phyloP scores from a whole-genome alignment of 2,329 filamentous ascomycete genomes.

The Neophaeococcomyces aloes region DNA sequence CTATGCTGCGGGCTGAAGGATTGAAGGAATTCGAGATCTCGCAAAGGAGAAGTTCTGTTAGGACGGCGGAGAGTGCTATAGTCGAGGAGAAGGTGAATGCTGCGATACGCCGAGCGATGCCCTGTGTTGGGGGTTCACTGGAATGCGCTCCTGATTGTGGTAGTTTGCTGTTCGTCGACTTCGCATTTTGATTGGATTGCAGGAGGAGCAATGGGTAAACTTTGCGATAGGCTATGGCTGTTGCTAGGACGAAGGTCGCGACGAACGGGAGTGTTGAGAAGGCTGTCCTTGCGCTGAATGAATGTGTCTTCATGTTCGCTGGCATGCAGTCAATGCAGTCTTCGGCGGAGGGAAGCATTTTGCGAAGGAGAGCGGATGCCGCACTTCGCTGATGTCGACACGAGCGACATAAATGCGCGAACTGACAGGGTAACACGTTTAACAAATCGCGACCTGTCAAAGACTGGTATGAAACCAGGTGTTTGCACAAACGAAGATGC shows the following conservation, averaged over 20 bases:
- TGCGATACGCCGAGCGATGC: slow-evolving; percentile 30
- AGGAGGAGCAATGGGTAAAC: slow-evolving; percentile 57
- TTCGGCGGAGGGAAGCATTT: slow-evolving; percentile 8
- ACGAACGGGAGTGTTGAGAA: slow-evolving; percentile 60
- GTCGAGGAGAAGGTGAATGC: slow-evolving; percentile 64
- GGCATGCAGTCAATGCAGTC: slow-evolving; percentile 26
- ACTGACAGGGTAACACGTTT: too few species aligned
- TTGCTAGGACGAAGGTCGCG: slow-evolving; percentile 56
- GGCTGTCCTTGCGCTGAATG: slow-evolving; percentile 26
- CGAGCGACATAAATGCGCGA: too few species aligned
- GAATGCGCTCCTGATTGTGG: slow-evolving; percentile 15
- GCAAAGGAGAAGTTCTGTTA: slow-evolving; percentile 71
- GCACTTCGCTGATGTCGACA: background rate
- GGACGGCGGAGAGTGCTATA: slow-evolving; percentile 63
- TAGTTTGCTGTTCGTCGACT: slow-evolving; percentile 11
- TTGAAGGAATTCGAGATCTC: slow-evolving; percentile 71
- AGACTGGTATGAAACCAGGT: too few species aligned
- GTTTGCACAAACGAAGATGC: too few species aligned
- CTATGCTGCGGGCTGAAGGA: slow-evolving; percentile 54
- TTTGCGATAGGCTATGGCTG: slow-evolving; percentile 52
- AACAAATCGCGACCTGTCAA: too few species aligned
- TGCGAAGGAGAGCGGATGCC: background rate
- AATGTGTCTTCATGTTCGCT: slow-evolving; percentile 10
- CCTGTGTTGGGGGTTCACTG: slow-evolving; percentile 21
- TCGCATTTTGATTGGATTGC: slow-evolving; percentile 28